Evolutionary conservation across 2,329 filamentous ascomycete genomes (phyloP).

Genomic region (Alternaria solani): DNA sequence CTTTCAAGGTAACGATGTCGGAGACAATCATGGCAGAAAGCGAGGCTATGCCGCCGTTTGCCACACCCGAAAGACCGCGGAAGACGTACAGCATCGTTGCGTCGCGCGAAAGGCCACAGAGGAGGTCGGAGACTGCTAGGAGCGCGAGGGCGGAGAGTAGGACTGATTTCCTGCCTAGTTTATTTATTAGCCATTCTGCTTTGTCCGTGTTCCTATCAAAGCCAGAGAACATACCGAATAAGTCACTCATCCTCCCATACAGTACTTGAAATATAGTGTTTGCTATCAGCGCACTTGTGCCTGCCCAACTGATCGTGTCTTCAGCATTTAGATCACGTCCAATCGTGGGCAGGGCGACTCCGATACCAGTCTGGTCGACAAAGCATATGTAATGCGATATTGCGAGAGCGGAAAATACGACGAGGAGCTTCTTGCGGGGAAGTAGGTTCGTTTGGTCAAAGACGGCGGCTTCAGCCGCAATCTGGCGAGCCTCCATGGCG

Average conservation of each 20-base stretch:
- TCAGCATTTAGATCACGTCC: constrained; percentile 49
- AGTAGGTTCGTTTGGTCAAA: constrained; percentile 64
- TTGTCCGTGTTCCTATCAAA: not conserved
- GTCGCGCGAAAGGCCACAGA: constrained; percentile 66
- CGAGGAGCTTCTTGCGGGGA: constrained; percentile 58
- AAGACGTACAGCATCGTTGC: constrained; percentile 68
- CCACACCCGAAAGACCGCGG: constrained; percentile 66
- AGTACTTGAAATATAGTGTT: constrained; percentile 71
- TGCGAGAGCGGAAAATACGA: constrained; percentile 62
- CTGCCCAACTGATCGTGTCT: constrained; percentile 65
- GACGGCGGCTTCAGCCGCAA: constrained; percentile 25
- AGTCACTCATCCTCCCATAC: constrained; percentile 69
- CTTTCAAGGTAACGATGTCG: constrained; percentile 47
- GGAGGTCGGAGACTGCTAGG: constrained; percentile 64
- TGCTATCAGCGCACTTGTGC: constrained; percentile 62
- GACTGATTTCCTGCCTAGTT: constrained; percentile 42
- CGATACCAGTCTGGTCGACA: constrained; percentile 66
- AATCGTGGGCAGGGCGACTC: constrained; percentile 50
- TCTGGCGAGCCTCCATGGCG: constrained; percentile 12
- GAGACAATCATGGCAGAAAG: constrained; percentile 50
- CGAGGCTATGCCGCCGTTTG: constrained; percentile 65
- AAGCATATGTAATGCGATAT: constrained; percentile 64
- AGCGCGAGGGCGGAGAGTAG: constrained; percentile 63
- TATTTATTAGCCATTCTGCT: not conserved
- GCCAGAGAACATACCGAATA: constrained; percentile 56